Percentiles rank a stretch among this genome's conserved stretches.
Conservation (phyloP, 371 early-diverging fungal species). For the Apophysomyces sp. region DNA sequence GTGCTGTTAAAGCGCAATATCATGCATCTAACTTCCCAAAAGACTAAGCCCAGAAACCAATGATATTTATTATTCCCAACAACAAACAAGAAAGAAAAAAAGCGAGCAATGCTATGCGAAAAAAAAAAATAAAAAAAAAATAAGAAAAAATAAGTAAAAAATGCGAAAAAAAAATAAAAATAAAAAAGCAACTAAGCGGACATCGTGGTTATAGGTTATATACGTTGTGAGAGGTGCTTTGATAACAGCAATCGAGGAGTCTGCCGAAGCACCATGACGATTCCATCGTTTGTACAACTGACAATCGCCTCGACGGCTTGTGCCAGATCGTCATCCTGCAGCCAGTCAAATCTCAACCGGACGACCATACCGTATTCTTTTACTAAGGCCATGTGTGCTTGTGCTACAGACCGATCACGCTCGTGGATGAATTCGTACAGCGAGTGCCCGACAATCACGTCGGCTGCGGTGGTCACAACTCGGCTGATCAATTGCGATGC, state of each 20-base stretch:
- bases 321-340: conserved; percentile 14
- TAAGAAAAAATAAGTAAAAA: no score
- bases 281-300: conserved; percentile 48
- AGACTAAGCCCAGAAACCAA: no score
- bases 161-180: no score
- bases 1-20: no score
- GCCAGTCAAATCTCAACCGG: conserved; percentile 43
- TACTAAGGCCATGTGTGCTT: conserved; percentile 24
- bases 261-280: conserved; percentile 33
- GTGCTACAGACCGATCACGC: conserved; percentile 17
- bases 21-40: no score
- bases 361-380: conserved; percentile 30
- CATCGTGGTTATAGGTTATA: neutral
- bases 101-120: no score
- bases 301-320: conserved; percentile 31
- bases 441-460: conserved; percentile 19
- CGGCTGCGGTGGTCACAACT: conserved; percentile 20
- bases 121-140: no score
- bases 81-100: no score
- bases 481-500: conserved; percentile 18
- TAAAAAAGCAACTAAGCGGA: neutral
- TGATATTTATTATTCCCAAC: no score
- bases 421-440: conserved; percentile 26
- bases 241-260: neutral
- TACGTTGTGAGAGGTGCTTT: neutral